These are phyloP conservation scores for Tremellales sp. DNA, from an alignment of 1,284 basidiomycete genomes.

Conservation along the genomic window DNA sequence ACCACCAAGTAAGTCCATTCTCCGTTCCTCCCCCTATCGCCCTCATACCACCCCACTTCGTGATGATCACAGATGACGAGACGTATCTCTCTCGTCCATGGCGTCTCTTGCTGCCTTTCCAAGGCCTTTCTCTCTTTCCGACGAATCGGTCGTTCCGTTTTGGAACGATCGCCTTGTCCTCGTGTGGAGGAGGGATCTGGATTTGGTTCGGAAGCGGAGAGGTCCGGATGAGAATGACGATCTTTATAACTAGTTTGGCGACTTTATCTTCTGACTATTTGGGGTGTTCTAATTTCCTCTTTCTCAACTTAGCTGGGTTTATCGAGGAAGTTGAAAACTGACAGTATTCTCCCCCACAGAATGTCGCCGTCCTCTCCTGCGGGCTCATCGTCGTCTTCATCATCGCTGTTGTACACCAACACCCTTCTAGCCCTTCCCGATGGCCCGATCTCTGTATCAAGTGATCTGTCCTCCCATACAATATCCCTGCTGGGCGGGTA, in stretches of 20 bases:
- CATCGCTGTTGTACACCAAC: slow-evolving; percentile 26
- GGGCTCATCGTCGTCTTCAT: slow-evolving; percentile 30
- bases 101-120: too few relatives aligned
- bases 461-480: slow-evolving; percentile 29
- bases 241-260: slow-evolving; percentile 46
- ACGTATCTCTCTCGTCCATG: too few relatives aligned
- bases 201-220: slow-evolving; percentile 2
- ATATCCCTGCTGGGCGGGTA: slow-evolving; percentile 46
- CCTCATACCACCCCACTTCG: too few relatives aligned
- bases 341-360: not conserved
- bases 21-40: too few relatives aligned
- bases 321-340: not conserved
- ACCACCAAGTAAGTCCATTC: too few relatives aligned
- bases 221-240: slow-evolving; percentile 30
- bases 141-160: slow-evolving; percentile 14
- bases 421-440: slow-evolving; percentile 48
- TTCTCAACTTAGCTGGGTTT: slow-evolving; percentile 5
- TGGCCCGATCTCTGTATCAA: slow-evolving; percentile 31
- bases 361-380: slow-evolving; percentile 34
- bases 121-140: too few relatives aligned
- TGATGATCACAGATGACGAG: too few relatives aligned
- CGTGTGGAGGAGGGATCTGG: slow-evolving; percentile 18
- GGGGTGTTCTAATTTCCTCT: slow-evolving; percentile 7
- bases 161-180: slow-evolving; percentile 12
- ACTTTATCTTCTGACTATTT: slow-evolving; percentile 41